Evolutionary conservation across 352 stramenopile species (phyloP), one percentile per base, ranked within the genome.

Genomic region (Globisporangium splendens): DNA sequence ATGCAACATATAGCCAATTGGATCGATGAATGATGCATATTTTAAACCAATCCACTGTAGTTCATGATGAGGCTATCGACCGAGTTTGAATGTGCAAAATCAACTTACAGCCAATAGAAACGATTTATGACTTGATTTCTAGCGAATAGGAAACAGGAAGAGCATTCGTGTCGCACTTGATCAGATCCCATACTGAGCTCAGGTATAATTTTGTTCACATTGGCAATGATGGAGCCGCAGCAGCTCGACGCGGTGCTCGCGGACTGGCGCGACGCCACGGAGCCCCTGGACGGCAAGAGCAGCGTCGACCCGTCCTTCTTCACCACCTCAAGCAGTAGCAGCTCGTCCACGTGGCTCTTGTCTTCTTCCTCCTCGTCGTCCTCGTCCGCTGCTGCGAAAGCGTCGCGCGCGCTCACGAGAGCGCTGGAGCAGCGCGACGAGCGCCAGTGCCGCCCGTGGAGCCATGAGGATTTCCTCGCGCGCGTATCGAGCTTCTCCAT

Each of bases 401-500:
- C 11, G 46, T 22, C 13, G 33, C 46, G 18, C 8, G 13, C 31
- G 18, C 48, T 48, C 17, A 39, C n/a, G 28, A 6, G 28, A 35
- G 28, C 28, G 28, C 28, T 35, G 2, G 43, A 41, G 28, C 8
- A 54, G 28, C 14, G 21, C 15, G 17, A 28, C 21, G 4, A 12
- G 11, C 46, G 14, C n/a, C 11, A 38, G 18, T 59, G 53, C 43
- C 72, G 69, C 14, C 74, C 80, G 8, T 88, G 74, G 73, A 70
- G 73, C 58, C 74, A 78, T 46, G 54, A 42, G 12, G 65, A 75
- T 42, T 90, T 90, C 59, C 41, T 84, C 38, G 22, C 33, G 14
- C 80, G 80, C 59, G 72, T 84, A 18, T 64, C 65, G 50, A 88
- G 61, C 50, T 90, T 87, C 57, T 63, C 56, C 22, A 77, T 83